A percentile compares a stretch with the other conserved stretches of the same genome.
phyloP scores from a whole-genome alignment of 192 early-diverging fungal species.

The Thoreauomyces humboldtii region DNA sequence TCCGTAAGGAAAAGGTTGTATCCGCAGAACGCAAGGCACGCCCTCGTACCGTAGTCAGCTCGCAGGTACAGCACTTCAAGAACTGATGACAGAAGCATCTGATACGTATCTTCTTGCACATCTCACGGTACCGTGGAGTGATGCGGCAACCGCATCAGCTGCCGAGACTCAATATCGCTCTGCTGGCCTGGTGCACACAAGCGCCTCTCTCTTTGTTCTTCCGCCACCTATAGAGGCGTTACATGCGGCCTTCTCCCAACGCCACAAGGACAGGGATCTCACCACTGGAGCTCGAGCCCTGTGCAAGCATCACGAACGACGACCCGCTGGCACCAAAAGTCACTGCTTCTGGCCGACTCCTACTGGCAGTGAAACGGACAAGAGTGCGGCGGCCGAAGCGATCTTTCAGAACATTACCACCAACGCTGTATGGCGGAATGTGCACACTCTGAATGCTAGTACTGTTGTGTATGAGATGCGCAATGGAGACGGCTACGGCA shows the following conservation, averaged over 20 bases:
- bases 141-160: neutral
- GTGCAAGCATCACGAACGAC: slow-evolving; percentile 10
- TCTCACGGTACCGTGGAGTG: neutral
- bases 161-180: neutral
- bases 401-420: neutral
- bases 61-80: too few relatives aligned
- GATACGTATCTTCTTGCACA: neutral
- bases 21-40: too few relatives aligned
- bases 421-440: neutral
- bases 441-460: neutral
- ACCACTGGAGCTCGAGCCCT: slow-evolving; percentile 5
- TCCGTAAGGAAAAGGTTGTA: too few relatives aligned
- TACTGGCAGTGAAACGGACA: neutral
- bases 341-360: neutral
- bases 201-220: neutral
- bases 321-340: neutral
- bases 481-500: neutral
- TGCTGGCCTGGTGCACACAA: neutral
- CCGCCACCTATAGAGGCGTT: neutral
- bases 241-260: neutral
- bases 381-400: neutral
- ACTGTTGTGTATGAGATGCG: slow-evolving; percentile 13
- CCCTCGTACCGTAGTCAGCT: too few relatives aligned
- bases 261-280: neutral
- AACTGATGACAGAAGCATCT: neutral